A percentile compares a stretch with the other conserved stretches of the same genome.
Conservation (phyloP, 148 eudicot genomes). For the Euryodendron excelsum region DNA sequence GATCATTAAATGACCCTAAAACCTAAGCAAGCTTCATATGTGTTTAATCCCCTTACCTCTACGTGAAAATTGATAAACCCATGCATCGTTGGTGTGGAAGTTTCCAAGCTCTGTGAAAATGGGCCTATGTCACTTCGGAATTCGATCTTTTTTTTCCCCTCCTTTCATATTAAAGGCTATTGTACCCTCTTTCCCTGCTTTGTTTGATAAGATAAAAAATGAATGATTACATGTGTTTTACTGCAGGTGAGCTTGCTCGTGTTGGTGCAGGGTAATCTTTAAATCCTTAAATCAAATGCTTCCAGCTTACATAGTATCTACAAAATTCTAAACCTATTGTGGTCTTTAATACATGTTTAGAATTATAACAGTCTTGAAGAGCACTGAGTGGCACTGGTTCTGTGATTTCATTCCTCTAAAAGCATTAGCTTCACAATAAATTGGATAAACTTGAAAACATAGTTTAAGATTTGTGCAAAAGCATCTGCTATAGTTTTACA, state of each 20-base stretch:
- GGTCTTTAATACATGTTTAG: background rate
- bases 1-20: background rate
- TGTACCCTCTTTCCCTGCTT: background rate
- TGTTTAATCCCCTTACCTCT: too few species aligned
- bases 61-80: too few species aligned
- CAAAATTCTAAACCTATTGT: background rate
- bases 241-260: constrained; percentile 88
- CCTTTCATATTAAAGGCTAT: background rate
- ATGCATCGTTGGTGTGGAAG: too few species aligned
- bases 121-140: too few species aligned
- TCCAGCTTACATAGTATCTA: background rate
- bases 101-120: too few species aligned
- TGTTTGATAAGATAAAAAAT: background rate
- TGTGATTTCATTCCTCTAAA: background rate
- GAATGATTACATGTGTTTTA: background rate
- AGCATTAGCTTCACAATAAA: too few species aligned
- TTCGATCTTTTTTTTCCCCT: background rate
- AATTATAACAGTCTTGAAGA: background rate
- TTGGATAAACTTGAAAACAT: background rate
- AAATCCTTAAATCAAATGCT: constrained; percentile 1
- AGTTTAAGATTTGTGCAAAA: background rate
- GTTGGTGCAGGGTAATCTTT: constrained; percentile 91
- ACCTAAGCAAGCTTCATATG: too few species aligned
- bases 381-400: background rate
- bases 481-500: background rate